Percentiles rank a stretch among this genome's conserved stretches.
Conservation (phyloP, 768 basidiomycete genomes). For the Cyathus striatus region DNA sequence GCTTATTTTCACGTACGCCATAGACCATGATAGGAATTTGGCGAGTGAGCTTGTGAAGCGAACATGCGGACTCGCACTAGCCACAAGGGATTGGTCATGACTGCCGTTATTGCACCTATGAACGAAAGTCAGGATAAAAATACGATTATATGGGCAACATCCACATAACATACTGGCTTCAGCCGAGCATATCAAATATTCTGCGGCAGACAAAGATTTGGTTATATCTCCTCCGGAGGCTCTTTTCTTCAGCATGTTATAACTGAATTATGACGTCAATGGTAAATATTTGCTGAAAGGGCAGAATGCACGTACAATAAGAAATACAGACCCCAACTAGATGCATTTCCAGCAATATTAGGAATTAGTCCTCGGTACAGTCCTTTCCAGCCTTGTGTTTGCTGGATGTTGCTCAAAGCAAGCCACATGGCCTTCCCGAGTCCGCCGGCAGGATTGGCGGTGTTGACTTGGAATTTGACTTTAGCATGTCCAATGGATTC, state of each 20-base stretch:
- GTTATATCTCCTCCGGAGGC: slow-evolving; percentile 64
- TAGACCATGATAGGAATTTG: slow-evolving; percentile 72
- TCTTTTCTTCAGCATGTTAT: slow-evolving; percentile 87
- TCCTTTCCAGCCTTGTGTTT: slow-evolving; percentile 73
- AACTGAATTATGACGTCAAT: slow-evolving; percentile 41
- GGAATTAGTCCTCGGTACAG: slow-evolving; percentile 87
- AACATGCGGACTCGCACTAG: slow-evolving; percentile 98
- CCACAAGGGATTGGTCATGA: slow-evolving; percentile 98
- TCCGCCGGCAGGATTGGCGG: slow-evolving; percentile 51
- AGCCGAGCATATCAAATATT: slow-evolving; percentile 86
- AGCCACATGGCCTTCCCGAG: slow-evolving; percentile 73
- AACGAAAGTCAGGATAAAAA: slow-evolving; percentile 5
- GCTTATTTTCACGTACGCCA: slow-evolving; percentile 48
- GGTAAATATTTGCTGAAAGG: neutral
- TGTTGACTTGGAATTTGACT: slow-evolving; percentile 91
- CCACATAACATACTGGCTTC: slow-evolving; percentile 91
- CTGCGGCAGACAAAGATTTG: slow-evolving; percentile 63
- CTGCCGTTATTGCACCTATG: slow-evolving; percentile 85
- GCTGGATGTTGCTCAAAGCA: slow-evolving; percentile 69
- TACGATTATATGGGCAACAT: too few species aligned
- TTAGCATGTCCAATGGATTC: slow-evolving; percentile 96
- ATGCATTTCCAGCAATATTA: slow-evolving; percentile 92
- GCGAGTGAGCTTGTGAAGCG: slow-evolving; percentile 64
- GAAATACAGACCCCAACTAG: slow-evolving; percentile 98
- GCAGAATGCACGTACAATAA: slow-evolving; percentile 70